Conservation (phyloP, 345 rosid species). For the Brassica cretica region DNA sequence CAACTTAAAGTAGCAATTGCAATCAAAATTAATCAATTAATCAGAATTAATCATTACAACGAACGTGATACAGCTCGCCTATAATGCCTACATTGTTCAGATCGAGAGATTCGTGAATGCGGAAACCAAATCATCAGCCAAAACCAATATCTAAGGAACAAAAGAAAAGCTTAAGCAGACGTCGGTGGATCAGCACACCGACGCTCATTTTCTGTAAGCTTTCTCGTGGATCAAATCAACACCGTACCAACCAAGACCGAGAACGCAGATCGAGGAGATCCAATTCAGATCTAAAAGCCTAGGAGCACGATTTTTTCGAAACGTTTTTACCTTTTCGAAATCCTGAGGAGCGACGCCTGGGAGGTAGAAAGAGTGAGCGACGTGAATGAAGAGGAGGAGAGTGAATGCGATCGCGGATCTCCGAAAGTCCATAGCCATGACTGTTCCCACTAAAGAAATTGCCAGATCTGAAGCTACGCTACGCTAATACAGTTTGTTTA, state of each 20-base stretch:
- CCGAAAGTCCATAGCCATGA: conserved; percentile 48
- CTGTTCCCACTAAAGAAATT: conserved; percentile 19
- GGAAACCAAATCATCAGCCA: neutral
- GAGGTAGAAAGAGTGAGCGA: conserved; percentile 78
- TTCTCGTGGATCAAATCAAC: conserved; percentile 8
- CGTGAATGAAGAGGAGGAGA: conserved; percentile 54
- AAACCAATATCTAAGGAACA: neutral
- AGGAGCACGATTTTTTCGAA: conserved; percentile 8
- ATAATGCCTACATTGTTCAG: conserved; percentile 32
- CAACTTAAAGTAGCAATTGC: neutral
- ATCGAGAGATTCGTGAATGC: conserved; percentile 10
- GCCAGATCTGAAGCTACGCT: conserved; percentile 38
- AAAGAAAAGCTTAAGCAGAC: neutral
- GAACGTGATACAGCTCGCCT: conserved; percentile 5
- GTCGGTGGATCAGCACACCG: conserved; percentile 29
- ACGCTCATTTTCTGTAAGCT: conserved; percentile 6
- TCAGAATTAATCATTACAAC: neutral
- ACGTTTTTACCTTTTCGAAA: conserved; percentile 63
- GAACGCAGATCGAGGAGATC: conserved; percentile 27
- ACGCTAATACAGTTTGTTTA: conserved; percentile 21
- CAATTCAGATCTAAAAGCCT: conserved; percentile 35
- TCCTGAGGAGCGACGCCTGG: conserved; percentile 98
- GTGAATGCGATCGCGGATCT: conserved; percentile 41
- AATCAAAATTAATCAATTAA: neutral
- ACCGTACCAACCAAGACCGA: neutral